Percentiles rank a stretch among this genome's conserved stretches.
phyloP scores from a whole-genome alignment of 2,329 filamentous ascomycete genomes.

The Chalara sp. region DNA sequence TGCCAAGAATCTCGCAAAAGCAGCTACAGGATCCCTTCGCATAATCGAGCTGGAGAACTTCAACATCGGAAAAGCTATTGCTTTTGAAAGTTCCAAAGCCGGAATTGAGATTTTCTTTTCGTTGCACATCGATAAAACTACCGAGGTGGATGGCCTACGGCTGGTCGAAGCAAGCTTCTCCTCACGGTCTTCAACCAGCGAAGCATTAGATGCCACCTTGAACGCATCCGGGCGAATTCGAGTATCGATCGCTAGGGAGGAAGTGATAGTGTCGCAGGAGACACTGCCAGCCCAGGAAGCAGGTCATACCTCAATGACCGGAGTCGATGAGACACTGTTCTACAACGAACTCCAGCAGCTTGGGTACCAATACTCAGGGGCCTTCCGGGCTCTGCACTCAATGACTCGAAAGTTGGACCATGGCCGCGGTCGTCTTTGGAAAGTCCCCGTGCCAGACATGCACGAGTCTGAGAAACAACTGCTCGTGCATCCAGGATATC shows the following conservation, averaged over 20 bases:
- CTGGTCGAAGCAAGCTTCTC: not conserved
- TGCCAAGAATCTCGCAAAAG: conserved; percentile 15
- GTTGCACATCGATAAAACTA: not conserved
- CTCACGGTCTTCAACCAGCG: not conserved
- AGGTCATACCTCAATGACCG: not conserved
- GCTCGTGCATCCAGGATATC: conserved; percentile 45
- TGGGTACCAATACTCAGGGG: not conserved
- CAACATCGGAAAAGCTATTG: conserved; percentile 1
- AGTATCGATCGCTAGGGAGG: not conserved
- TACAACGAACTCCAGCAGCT: not conserved
- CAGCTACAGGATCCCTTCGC: conserved; percentile 2
- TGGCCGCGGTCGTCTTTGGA: not conserved
- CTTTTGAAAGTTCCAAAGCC: conserved; percentile 3
- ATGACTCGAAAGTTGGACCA: not conserved
- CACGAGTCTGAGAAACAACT: conserved; percentile 8
- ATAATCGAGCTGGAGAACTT: not conserved
- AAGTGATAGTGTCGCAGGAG: not conserved
- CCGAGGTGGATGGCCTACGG: not conserved
- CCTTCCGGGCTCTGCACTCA: not conserved
- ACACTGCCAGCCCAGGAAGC: not conserved
- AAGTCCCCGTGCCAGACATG: conserved; percentile 12
- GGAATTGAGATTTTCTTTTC: not conserved
- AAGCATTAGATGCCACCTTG: not conserved
- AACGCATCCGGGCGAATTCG: not conserved
- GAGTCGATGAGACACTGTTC: not conserved